A percentile compares a stretch with the other conserved stretches of the same genome.
These are phyloP conservation scores for Mortierella sp. DNA, from an alignment of 371 early-diverging fungal genomes.

Conservation along the genomic window DNA sequence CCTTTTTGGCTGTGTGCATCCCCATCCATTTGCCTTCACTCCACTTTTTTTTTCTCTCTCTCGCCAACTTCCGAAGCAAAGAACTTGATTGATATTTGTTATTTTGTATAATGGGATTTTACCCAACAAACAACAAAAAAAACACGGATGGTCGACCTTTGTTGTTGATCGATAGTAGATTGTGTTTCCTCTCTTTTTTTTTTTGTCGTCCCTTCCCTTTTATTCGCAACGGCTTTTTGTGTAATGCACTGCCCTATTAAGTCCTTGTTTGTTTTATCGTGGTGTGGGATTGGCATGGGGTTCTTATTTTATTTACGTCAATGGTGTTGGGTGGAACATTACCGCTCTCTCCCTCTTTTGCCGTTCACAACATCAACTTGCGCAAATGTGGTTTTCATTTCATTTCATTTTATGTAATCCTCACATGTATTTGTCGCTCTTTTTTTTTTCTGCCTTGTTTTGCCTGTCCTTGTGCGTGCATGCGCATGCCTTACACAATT, in stretches of 20 bases:
- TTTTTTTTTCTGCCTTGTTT: neutral
- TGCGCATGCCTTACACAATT: neutral
- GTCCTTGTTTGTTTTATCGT: neutral
- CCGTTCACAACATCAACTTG: neutral
- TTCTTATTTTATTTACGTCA: neutral
- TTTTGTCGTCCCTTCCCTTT: neutral
- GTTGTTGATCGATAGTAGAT: slow-evolving; percentile 4
- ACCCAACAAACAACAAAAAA: slow-evolving; percentile 6
- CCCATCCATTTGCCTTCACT: neutral
- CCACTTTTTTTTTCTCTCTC: neutral
- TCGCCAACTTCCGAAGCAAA: neutral
- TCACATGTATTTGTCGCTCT: neutral
- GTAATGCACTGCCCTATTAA: slow-evolving; percentile 2
- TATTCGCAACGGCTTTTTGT: too few relatives aligned
- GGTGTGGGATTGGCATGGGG: neutral
- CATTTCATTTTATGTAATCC: slow-evolving; percentile 8
- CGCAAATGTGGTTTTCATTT: neutral
- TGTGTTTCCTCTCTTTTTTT: slow-evolving; percentile 4
- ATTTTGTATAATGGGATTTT: neutral
- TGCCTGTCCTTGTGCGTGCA: neutral
- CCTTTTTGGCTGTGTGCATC: slow-evolving; percentile 6
- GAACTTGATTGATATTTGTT: too few relatives aligned
- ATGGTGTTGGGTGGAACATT: neutral
- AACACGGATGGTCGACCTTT: neutral
- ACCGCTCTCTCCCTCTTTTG: neutral